These are phyloP conservation scores for Colletotrichum sp. DNA, from an alignment of 2,329 filamentous ascomycete genomes.

Conservation along the genomic window DNA sequence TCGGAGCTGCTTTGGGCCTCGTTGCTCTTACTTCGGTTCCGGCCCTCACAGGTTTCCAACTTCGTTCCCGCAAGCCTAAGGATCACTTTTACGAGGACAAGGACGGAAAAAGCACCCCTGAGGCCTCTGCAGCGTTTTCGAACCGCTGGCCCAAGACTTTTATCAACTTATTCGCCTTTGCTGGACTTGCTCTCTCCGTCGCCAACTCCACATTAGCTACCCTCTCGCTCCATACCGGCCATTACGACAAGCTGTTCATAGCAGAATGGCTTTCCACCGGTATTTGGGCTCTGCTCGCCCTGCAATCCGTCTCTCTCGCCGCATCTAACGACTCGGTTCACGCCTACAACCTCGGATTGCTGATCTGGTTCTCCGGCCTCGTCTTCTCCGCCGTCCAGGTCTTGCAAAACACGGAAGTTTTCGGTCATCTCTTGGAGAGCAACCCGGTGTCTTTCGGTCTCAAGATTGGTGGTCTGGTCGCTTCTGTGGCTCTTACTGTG, in stretches of 20 bases:
- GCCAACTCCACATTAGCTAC: slow-evolving; percentile 60
- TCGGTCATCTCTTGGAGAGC: slow-evolving; percentile 36
- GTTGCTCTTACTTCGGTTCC: slow-evolving; percentile 42
- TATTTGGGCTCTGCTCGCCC: slow-evolving; percentile 58
- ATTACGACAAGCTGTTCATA: slow-evolving; percentile 44
- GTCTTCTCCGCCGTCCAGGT: slow-evolving; percentile 49
- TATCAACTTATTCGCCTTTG: slow-evolving; percentile 57
- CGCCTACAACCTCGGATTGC: slow-evolving; percentile 59
- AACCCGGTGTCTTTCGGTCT: slow-evolving; percentile 44
- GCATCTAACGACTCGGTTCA: slow-evolving; percentile 56
- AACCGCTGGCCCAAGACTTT: slow-evolving; percentile 60
- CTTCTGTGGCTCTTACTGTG: slow-evolving; percentile 49
- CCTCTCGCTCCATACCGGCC: slow-evolving; percentile 27
- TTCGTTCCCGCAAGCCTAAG: slow-evolving; percentile 35
- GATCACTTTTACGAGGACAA: slow-evolving; percentile 68
- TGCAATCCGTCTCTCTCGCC: slow-evolving; percentile 57
- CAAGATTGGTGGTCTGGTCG: slow-evolving; percentile 51
- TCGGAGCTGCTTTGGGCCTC: slow-evolving; percentile 35
- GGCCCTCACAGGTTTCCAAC: slow-evolving; percentile 39
- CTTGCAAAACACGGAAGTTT: slow-evolving; percentile 47
- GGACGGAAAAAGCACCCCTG: slow-evolving; percentile 72
- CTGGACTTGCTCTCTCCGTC: slow-evolving; percentile 62
- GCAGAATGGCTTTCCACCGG: slow-evolving; percentile 66
- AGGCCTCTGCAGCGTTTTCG: slow-evolving; percentile 67
- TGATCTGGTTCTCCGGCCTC: slow-evolving; percentile 52